Evolutionary conservation across 306 rosid species (phyloP).

Genomic region (Cercis canadensis): DNA sequence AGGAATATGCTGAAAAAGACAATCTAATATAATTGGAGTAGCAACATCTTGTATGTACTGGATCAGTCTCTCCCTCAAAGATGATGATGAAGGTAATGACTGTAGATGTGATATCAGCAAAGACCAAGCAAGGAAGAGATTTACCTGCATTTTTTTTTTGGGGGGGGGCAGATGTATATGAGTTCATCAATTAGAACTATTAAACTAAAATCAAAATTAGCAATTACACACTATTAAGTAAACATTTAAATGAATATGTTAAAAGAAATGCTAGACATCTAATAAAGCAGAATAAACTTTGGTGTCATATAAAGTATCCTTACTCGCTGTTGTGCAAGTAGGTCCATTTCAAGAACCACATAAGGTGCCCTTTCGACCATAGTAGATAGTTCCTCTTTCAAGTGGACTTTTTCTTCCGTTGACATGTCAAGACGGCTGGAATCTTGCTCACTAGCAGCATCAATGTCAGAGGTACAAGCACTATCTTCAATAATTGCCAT

Average conservation of each 20-base stretch:
- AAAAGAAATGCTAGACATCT: constrained; percentile 1
- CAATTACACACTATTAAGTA: background rate
- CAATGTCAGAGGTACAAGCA: constrained; percentile 49
- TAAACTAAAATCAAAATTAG: background rate
- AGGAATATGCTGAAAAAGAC: constrained; percentile 92
- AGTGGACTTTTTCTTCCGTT: constrained; percentile 57
- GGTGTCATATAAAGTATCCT: constrained; percentile 36
- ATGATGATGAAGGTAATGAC: constrained; percentile 81
- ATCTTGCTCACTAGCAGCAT: constrained; percentile 59
- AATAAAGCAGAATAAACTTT: constrained; percentile 11
- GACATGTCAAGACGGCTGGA: constrained; percentile 55
- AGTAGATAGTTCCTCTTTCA: constrained; percentile 75
- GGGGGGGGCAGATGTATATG: constrained; percentile 7
- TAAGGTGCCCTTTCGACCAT: constrained; percentile 72
- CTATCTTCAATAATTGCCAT: constrained; percentile 68
- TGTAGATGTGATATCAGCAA: constrained; percentile 79
- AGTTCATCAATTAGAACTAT: background rate
- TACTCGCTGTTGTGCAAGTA: constrained; percentile 74
- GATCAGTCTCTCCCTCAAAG: constrained; percentile 78
- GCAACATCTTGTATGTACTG: constrained; percentile 87
- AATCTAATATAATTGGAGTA: constrained; percentile 72
- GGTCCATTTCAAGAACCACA: constrained; percentile 71
- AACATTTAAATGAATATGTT: no score
- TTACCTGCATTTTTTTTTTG: constrained; percentile 55
- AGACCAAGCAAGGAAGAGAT: constrained; percentile 90